phyloP scores from a whole-genome alignment of 139 green algal species.

The Limnomonas spitsbergensis region DNA sequence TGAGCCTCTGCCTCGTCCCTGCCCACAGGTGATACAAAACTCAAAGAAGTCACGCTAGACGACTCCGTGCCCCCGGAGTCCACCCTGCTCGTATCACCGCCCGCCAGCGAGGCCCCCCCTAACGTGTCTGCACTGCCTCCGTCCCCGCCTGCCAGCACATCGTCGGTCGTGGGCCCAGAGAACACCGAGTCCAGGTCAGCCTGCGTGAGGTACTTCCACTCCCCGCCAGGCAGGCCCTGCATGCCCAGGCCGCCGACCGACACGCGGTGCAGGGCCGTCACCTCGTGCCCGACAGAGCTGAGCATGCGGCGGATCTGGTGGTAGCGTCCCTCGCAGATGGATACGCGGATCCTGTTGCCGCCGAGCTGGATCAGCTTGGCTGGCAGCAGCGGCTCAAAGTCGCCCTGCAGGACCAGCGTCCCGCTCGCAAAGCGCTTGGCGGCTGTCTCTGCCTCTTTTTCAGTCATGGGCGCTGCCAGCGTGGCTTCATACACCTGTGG shows the following conservation, averaged over 20 bases:
- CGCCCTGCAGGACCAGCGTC: constrained; percentile 36
- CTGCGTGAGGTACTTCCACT: constrained; percentile 23
- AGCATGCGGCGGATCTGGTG: constrained; percentile 62
- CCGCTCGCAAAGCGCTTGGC: constrained; percentile 40
- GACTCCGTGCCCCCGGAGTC: too few species aligned
- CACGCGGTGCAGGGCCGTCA: constrained; percentile 46
- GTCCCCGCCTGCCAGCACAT: too few species aligned
- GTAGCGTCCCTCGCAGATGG: constrained; percentile 54
- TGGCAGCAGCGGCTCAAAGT: constrained; percentile 48
- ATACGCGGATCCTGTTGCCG: constrained; percentile 28
- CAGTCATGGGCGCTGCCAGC: constrained; percentile 26
- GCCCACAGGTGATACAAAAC: too few species aligned
- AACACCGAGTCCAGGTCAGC: constrained; percentile 11
- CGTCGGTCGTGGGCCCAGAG: not conserved
- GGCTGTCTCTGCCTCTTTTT: constrained; percentile 35
- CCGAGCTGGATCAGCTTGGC: constrained; percentile 31
- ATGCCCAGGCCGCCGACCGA: constrained; percentile 43
- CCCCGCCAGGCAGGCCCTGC: constrained; percentile 27
- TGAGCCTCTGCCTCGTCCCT: too few species aligned
- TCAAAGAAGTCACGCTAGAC: too few species aligned
- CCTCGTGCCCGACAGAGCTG: constrained; percentile 41
- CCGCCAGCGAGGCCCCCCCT: too few species aligned
- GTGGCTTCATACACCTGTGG: constrained; percentile 50
- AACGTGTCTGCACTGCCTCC: too few species aligned
- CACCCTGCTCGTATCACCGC: too few species aligned